Percentiles rank a stretch among this genome's conserved stretches.
Evolutionary conservation across 2,329 filamentous ascomycete species (phyloP).

Genomic region (Phaeosphaeriaceae sp.): DNA sequence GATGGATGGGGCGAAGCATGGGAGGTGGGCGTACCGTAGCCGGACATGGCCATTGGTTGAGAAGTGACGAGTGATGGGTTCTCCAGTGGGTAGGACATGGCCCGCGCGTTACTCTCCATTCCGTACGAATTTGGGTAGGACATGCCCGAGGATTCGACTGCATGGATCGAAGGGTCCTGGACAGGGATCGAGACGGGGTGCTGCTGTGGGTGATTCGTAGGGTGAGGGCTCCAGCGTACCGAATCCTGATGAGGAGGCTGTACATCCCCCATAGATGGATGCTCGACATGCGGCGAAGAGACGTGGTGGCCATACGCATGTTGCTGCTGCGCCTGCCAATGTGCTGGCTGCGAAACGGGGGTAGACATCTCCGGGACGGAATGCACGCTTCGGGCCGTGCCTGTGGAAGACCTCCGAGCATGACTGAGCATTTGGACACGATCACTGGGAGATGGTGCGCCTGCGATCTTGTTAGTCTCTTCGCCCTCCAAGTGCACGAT

Average conservation of each 20-base stretch:
- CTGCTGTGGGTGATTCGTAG: constrained; percentile 41
- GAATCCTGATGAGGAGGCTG: constrained; percentile 35
- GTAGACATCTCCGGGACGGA: constrained; percentile 47
- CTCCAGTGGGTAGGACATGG: constrained; percentile 51
- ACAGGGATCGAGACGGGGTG: constrained; percentile 44
- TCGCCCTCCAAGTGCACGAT: constrained; percentile 26
- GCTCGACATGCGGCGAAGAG: constrained; percentile 46
- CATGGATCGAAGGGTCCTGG: constrained; percentile 40
- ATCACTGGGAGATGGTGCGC: constrained; percentile 49
- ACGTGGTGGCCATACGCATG: constrained; percentile 43
- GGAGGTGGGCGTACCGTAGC: constrained; percentile 47
- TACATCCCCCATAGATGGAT: constrained; percentile 40
- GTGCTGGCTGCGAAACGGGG: constrained; percentile 45
- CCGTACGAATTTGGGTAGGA: constrained; percentile 48
- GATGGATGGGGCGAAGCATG: constrained; percentile 46
- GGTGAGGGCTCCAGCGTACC: constrained; percentile 46
- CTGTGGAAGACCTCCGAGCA: constrained; percentile 46
- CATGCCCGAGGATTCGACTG: constrained; percentile 37
- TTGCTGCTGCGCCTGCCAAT: constrained; percentile 47
- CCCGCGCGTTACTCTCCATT: constrained; percentile 47
- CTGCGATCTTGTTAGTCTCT: constrained; percentile 29
- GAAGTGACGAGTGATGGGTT: constrained; percentile 45
- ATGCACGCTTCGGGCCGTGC: constrained; percentile 48
- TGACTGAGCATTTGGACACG: constrained; percentile 50
- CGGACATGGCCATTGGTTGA: constrained; percentile 47